These are phyloP conservation scores for Solidago caesia DNA, from an alignment of 129 eudicot species.

Conservation along the genomic window DNA sequence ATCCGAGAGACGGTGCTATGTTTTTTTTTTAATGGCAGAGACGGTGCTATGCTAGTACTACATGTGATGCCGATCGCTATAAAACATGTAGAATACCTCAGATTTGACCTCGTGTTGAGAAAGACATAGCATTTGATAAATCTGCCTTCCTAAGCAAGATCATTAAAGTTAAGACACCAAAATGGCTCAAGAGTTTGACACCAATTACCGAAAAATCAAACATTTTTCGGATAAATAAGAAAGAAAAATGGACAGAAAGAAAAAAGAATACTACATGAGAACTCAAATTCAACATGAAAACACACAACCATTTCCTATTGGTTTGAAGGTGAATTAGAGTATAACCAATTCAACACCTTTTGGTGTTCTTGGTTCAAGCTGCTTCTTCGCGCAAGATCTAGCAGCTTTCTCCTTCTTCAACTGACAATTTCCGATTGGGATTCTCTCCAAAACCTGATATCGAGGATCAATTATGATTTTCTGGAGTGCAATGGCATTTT, in stretches of 20 bases:
- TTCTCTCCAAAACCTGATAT: conserved; percentile 48
- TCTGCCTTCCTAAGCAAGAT: neutral
- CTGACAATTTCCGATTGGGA: conserved; percentile 31
- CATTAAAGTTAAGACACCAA: too few relatives aligned
- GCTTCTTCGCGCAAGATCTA: conserved; percentile 48
- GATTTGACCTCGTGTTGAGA: neutral
- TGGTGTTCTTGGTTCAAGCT: conserved; percentile 45
- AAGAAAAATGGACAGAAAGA: neutral
- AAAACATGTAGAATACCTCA: conserved; percentile 15
- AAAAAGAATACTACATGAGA: conserved; percentile 4
- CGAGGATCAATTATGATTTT: conserved; percentile 56
- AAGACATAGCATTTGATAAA: neutral
- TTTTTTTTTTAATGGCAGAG: neutral
- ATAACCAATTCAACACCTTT: conserved; percentile 47
- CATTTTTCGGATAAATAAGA: neutral
- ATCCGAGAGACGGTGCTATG: too few relatives aligned
- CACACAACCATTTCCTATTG: neutral
- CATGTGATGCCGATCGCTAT: neutral
- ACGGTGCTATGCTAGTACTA: neutral
- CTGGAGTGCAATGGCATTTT: conserved; percentile 49
- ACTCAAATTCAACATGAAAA: conserved; percentile 17
- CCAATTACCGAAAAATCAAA: neutral
- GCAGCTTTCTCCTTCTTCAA: conserved; percentile 55
- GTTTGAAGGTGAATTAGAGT: conserved; percentile 27
- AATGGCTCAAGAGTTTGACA: neutral